Base-by-base conservation (phyloP, 2,329 filamentous ascomycete genomes). In the Stagonosporopsis tanaceti region DNA sequence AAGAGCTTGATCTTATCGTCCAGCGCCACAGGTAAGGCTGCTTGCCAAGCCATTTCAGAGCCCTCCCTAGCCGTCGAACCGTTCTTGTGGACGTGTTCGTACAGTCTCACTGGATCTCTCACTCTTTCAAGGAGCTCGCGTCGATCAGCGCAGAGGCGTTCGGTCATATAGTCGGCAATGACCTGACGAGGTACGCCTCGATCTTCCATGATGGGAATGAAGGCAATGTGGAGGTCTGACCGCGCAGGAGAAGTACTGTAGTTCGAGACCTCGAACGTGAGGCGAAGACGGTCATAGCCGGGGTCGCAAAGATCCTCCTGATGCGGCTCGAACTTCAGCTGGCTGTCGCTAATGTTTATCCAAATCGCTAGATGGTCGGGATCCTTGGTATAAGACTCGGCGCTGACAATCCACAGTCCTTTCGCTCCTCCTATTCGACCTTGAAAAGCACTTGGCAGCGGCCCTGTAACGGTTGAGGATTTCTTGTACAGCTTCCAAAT, bases 391-490 rank as follows among this genome's bases (percentile, higher is more conserved):
- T 84, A 81, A 0, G 78, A 67, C 3, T 78, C 71, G 0, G 80
- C 78, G 62, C 89, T 87, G 5, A 89, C 74, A 44, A 89, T 81
- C 90, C 90, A 93, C 62, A 93, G 80, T 0, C 91, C 91, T 71
- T 94, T 94, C 0, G 89, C 89, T 17, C 88, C 85, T 9, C 86
- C 89, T 34, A 93, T 84, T 0, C 91, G 84, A 1, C 80, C 90
- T 72, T 94, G 91, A 0, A 85, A 87, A 0, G 83, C 87, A 32
- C 85, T 84, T 0, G 89, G 89, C 84, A 57, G 91, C 80, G 12
- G 90, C 80, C n/a, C 81, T 85, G 72, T 92, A 0, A 82, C 86
- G 14, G 83, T 83, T 0, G 88, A 73, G 0, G 70, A 63, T 0
- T 89, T 73, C 0, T 82, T 83, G 8, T 90, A 78, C 0, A 60